These are phyloP conservation scores for Penicillium atrosanguineum DNA, from an alignment of 495 filamentous ascomycete genomes.

Conservation along the genomic window DNA sequence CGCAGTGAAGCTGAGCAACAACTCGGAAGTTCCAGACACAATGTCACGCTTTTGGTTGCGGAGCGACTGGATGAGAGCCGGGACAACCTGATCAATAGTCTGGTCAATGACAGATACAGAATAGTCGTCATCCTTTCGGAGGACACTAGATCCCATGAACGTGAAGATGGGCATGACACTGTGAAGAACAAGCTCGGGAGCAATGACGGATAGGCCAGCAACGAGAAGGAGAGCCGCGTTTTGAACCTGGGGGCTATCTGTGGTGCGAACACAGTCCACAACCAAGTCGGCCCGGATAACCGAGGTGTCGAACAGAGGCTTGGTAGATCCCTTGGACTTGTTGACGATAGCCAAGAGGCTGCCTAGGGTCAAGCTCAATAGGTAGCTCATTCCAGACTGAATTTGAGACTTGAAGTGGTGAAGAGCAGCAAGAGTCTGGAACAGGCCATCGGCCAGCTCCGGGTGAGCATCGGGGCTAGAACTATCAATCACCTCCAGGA, in stretches of 20 bases:
- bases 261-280: conserved; percentile 86
- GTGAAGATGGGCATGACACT: conserved; percentile 99
- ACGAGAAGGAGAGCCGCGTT: conserved; percentile 89
- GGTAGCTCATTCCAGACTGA: conserved; percentile 76
- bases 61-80: conserved; percentile 82
- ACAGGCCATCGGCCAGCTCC: conserved; percentile 71
- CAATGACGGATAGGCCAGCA: conserved; percentile 74
- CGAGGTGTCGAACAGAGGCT: conserved; percentile 65
- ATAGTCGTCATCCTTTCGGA: conserved; percentile 90
- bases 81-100: conserved; percentile 87
- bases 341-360: conserved; percentile 78
- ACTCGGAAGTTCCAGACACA: conserved; percentile 74
- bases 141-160: conserved; percentile 86
- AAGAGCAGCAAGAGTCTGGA: conserved; percentile 77
- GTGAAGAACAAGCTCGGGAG: conserved; percentile 85
- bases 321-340: conserved; percentile 57
- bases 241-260: conserved; percentile 83
- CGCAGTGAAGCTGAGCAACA: conserved; percentile 86
- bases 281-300: conserved; percentile 81
- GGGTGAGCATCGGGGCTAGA: conserved; percentile 70
- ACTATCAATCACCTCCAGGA: conserved; percentile 81
- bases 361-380: conserved; percentile 74
- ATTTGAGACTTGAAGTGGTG: conserved; percentile 72
- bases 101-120: conserved; percentile 85
- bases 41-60: conserved; percentile 73